Evolutionary conservation across 2,329 filamentous ascomycete genomes (phyloP).

Genomic region (Ampelomyces quisqualis): DNA sequence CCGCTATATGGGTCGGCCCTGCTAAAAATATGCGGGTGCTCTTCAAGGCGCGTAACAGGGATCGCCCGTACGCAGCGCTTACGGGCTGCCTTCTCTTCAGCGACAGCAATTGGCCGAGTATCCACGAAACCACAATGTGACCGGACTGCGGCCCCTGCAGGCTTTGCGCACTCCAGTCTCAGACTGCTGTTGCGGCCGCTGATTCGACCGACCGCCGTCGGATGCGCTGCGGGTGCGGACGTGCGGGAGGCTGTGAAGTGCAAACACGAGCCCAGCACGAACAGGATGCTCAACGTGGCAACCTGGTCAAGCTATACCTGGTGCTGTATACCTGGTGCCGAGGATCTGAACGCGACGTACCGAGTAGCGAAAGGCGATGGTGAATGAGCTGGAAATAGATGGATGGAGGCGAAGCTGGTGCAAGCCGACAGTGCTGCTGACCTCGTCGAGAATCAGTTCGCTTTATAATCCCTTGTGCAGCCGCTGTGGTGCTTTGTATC

Average conservation of each 20-base stretch:
- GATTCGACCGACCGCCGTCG: slow-evolving; percentile 29
- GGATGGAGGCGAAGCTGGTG: slow-evolving; percentile 21
- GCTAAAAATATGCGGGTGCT: slow-evolving; percentile 33
- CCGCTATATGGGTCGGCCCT: slow-evolving; percentile 32
- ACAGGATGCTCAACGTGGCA: slow-evolving; percentile 25
- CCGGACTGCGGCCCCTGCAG: slow-evolving; percentile 42
- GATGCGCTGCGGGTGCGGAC: slow-evolving; percentile 29
- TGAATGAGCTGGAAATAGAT: slow-evolving; percentile 24
- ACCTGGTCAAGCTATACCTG: slow-evolving; percentile 24
- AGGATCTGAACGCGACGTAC: slow-evolving; percentile 15
- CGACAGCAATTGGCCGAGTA: slow-evolving; percentile 20
- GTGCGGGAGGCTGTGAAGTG: slow-evolving; percentile 30
- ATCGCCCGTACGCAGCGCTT: slow-evolving; percentile 21
- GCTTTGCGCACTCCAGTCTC: slow-evolving; percentile 18
- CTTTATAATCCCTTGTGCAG: slow-evolving; percentile 40
- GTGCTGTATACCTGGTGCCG: slow-evolving; percentile 23
- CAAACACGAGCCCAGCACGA: slow-evolving; percentile 18
- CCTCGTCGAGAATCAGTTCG: slow-evolving; percentile 28
- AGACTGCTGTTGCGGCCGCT: slow-evolving; percentile 16
- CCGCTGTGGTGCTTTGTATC: slow-evolving; percentile 36
- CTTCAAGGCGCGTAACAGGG: slow-evolving; percentile 13
- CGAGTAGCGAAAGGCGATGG: slow-evolving; percentile 5
- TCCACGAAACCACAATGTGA: slow-evolving; percentile 41
- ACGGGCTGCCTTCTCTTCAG: slow-evolving; percentile 8
- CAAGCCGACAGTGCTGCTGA: slow-evolving; percentile 24